Base-by-base conservation (phyloP, 352 stramenopile genomes). In the Globisporangium perplexum region DNA sequence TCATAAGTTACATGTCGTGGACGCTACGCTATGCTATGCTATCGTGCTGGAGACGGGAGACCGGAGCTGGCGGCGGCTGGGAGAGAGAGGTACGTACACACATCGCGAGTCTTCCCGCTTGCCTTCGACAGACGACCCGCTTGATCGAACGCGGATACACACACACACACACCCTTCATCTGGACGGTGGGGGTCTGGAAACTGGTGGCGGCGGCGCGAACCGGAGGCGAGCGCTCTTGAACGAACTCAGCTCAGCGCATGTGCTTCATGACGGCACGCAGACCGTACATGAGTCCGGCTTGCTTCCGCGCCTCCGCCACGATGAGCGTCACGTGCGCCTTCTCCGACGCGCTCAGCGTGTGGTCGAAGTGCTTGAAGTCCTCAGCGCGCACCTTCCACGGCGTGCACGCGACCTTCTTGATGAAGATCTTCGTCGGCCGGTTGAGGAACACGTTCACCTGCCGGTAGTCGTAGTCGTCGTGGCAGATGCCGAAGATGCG, bases 401-500 rank as follows among this genome's bases (percentile, higher is more conserved):
- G 84, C 44, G 78, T 92, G 51, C 84, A 94, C 15, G 82, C 82
- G 35, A 92, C 83, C 50, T 93, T 94, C 50, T 91, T 91, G 35
- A 94, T 69, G 51, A 93, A 94, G 22, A 89, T 85, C 67, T 94
- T 94, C 24, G 81, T 93, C 42, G 84, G 82, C 2, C 80, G 79
- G 61, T 91, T 92, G 46, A 94, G 51, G 46, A 79, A 91, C 50
- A 74, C 71, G 57, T 93, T 93, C 23, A 94, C 78, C 55, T 89
- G 81, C 36, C 74, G 67, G 62, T 94, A 94, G 64, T 94, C 81
- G 55, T 94, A 94, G 63, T 93, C 84, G 46, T 94, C 84, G 63
- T 94, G 80, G 61, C 82, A 93, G 62, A 95, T 95, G 39, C 84
- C 84, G 35, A 93, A 92, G 62, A 93, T 89, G 53, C 84, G 82